Evolutionary conservation across 2,329 filamentous ascomycete species (phyloP), one percentile per base, ranked within the genome.

Genomic region (Malbranchea cinnamomea): DNA sequence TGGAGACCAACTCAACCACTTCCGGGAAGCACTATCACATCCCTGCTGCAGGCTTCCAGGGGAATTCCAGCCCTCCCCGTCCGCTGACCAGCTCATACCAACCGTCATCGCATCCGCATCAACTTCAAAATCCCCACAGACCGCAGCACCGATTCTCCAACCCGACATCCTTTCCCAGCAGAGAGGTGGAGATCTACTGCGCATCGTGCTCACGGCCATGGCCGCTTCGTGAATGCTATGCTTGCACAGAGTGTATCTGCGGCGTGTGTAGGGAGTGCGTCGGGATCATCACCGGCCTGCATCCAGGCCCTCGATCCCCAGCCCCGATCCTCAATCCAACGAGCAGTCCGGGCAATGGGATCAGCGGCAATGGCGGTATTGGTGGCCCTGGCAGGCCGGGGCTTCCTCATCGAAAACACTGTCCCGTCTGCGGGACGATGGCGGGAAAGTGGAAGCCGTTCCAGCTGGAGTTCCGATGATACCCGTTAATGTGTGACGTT

Each of bases 231-330:
- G 79, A 87, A 45, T 89, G 82, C 19, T 94, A 84, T 48, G 87
- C 87, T 13, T 95, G 87, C 53, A 93, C 85, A 1, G 85, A 94
- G 54, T 95, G 89, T 53, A 92, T 95, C 39, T 92, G 83, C 50
- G 87, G 85, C 10, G 68, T 95, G 28, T 95, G 89, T 54, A 73
- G 77, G 39, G 74, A 83, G 35, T 95, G 87, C 46, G 83, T 94
- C 34, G 47, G 49, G 31, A 49, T 56, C 48, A 59, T 60, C 41
- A 53, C 59, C 30, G 48, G 50, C 37, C 57, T 56, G 35, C 55
- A 57, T 49, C 56, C 1, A 43, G 43, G 44, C 36, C 41, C 44
- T 34, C 41, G 43, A 34, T n/a, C n/a, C n/a, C 35, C 36, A 33
- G 41, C 44, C 14, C 49, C 52, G 2, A 55, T 56, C 32, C 39